Conservation (phyloP, 2,329 filamentous ascomycete species). For the Huntiella abstrusa region DNA sequence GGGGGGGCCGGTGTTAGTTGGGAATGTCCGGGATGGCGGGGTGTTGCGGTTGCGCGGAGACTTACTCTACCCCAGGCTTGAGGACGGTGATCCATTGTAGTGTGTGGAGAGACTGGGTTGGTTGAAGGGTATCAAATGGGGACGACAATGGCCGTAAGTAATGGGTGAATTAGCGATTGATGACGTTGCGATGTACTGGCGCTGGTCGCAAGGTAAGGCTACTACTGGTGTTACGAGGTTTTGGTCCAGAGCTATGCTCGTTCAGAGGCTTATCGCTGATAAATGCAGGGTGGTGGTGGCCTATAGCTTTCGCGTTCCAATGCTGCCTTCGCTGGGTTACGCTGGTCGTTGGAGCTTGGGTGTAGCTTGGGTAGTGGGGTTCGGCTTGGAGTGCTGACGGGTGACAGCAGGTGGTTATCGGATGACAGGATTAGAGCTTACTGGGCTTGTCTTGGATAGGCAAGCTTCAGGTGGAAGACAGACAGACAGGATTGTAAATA, state of each 20-base stretch:
- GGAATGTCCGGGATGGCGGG: neutral
- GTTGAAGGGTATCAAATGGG: neutral
- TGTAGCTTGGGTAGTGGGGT: no score
- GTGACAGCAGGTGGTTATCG: no score
- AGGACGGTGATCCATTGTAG: constrained; percentile 50
- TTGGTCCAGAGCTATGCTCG: no score
- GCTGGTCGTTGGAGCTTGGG: neutral
- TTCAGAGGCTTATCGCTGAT: neutral
- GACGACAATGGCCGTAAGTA: neutral
- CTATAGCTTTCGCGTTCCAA: constrained; percentile 11
- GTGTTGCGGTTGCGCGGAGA: constrained; percentile 12
- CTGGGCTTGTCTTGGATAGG: no score
- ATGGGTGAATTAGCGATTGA: neutral
- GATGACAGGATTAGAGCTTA: no score
- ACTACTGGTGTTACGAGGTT: neutral
- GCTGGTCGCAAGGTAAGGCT: constrained; percentile 5
- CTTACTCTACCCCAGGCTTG: constrained; percentile 56
- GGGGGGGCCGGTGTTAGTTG: constrained; percentile 11
- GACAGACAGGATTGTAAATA: no score
- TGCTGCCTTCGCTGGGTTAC: constrained; percentile 10
- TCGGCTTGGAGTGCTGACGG: no score
- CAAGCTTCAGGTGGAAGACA: no score
- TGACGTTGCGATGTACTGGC: neutral
- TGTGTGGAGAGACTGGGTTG: constrained; percentile 4
- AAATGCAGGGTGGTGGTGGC: neutral